Conservation (phyloP, 202 grass and related monocot species). For the Panicum virgatum region DNA sequence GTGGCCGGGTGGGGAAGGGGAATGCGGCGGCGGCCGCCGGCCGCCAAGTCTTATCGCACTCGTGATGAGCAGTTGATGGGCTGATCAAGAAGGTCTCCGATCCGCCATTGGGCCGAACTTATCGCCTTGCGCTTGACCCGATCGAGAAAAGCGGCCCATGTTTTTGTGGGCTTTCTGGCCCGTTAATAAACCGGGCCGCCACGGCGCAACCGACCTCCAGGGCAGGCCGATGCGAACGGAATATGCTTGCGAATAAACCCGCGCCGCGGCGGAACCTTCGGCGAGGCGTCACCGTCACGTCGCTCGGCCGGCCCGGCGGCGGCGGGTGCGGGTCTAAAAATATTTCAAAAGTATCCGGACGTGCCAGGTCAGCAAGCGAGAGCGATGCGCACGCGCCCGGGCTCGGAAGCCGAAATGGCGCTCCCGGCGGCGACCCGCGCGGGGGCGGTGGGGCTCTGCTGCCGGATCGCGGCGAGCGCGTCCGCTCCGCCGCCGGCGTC, state of each 20-base stretch:
- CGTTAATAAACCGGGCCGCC: not conserved
- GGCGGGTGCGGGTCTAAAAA: constrained; percentile 39
- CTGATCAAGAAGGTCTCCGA: not conserved
- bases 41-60: no score
- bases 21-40: constrained; percentile 25
- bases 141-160: not conserved
- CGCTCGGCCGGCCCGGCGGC: not conserved
- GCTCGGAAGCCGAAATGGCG: not conserved
- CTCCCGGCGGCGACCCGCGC: constrained; percentile 13
- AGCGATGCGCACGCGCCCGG: not conserved
- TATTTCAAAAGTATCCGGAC: constrained; percentile 39
- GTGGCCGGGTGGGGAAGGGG: no score
- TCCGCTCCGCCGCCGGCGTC: not conserved
- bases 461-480: constrained; percentile 35
- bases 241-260: constrained; percentile 18
- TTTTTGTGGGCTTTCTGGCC: not conserved
- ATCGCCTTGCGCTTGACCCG: not conserved
- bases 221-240: not conserved
- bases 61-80: no score
- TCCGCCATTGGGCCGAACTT: not conserved
- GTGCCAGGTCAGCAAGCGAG: not conserved
- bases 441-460: constrained; percentile 16
- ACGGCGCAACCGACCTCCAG: no score
- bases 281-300: not conserved
- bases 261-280: constrained; percentile 2